Conservation (phyloP, 2,329 filamentous ascomycete genomes). For the Cladosporium oxysporum region DNA sequence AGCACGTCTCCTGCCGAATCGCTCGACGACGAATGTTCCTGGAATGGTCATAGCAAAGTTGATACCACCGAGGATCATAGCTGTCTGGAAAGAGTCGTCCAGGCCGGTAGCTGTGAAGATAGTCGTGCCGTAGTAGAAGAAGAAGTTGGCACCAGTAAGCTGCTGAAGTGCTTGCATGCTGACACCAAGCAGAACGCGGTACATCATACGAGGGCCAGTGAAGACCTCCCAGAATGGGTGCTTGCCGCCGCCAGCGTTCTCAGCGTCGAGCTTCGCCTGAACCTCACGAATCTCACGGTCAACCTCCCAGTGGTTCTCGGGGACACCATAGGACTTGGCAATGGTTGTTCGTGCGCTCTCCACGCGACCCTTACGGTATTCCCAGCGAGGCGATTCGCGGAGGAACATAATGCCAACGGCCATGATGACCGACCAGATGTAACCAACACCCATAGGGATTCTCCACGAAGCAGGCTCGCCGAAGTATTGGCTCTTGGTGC, state of each 20-base stretch:
- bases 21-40: conserved; percentile 51
- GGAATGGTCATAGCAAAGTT: conserved; percentile 51
- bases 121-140: conserved; percentile 58
- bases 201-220: conserved; percentile 65
- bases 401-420: conserved; percentile 56
- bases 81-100: conserved; percentile 47
- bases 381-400: conserved; percentile 59
- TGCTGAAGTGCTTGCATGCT: conserved; percentile 67
- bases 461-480: conserved; percentile 58
- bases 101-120: conserved; percentile 45
- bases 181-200: conserved; percentile 64
- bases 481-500: conserved; percentile 49
- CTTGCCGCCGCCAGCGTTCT: conserved; percentile 47
- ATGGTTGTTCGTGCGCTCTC: conserved; percentile 55
- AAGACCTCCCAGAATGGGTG: conserved; percentile 68
- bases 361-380: conserved; percentile 57
- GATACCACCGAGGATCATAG: conserved; percentile 51
- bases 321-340: conserved; percentile 57
- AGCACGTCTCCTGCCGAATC: conserved; percentile 47
- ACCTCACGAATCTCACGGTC: conserved; percentile 57
- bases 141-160: conserved; percentile 68
- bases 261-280: conserved; percentile 56
- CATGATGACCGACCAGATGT: conserved; percentile 58
- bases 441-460: conserved; percentile 62
- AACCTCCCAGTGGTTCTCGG: conserved; percentile 57